Conservation (phyloP, 169 alveolate species). For the Plasmodium vinckei region DNA sequence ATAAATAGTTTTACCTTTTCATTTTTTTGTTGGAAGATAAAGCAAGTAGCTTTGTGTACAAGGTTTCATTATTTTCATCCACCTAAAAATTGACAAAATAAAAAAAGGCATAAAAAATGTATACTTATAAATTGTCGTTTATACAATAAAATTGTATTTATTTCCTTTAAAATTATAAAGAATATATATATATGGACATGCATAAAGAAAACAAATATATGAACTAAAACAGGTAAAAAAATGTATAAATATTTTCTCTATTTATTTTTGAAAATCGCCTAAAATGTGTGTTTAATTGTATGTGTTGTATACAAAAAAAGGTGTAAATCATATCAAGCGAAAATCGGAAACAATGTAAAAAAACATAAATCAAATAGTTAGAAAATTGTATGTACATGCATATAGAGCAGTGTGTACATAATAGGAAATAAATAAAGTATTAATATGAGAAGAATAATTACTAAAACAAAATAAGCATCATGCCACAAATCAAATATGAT, state of each 20-base stretch:
- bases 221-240: background rate
- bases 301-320: conserved; percentile 8
- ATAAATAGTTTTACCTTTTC: conserved; percentile 30
- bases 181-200: conserved; percentile 1
- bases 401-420: no score
- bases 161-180: no score
- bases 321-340: background rate
- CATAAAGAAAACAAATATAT: conserved; percentile 5
- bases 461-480: no score
- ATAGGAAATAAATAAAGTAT: background rate
- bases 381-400: background rate
- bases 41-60: conserved; percentile 19
- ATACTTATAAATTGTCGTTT: background rate
- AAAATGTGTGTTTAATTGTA: conserved; percentile 4
- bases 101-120: conserved; percentile 10
- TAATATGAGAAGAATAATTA: background rate
- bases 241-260: conserved; percentile 5
- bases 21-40: conserved; percentile 31
- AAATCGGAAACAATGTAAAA: background rate
- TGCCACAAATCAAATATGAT: no score
- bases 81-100: conserved; percentile 6
- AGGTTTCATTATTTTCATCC: conserved; percentile 64
- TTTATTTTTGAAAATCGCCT: conserved; percentile 3
- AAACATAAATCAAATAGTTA: background rate
- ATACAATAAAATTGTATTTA: background rate